Evolutionary conservation across 106 monocot genomes (phyloP), one percentile per base, ranked within the genome.

Genomic region (Ottelia alismoides): DNA sequence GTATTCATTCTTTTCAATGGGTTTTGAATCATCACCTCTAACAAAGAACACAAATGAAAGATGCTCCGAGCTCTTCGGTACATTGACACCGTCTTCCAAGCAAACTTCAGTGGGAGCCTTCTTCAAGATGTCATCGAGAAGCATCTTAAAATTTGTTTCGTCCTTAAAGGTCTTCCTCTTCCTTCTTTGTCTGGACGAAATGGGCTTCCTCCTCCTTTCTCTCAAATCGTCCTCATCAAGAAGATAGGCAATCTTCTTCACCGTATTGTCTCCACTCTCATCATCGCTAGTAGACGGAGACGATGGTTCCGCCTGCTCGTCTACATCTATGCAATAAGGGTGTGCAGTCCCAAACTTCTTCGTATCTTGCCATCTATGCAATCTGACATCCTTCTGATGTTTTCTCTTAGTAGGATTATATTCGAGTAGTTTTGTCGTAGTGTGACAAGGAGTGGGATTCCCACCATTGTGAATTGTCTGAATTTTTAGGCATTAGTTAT

Each of bases 21-120:
- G 68, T n/a, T 60, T 60, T 18, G 49, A 23, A 31, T 65, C 45
- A 19, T 65, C 65, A 68, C 60, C 68, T 43, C 40, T 52, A 53
- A 68, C 59, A 23, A 60, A 68, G 60, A 68, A 68, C 23, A 60
- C 27, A 12, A 58, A 68, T 0, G 68, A 60, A 2, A 52, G 32
- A 0, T 21, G 20, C 11, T 56, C 67, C 17, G 47, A 16, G 16
- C 27, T 7, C 19, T 31, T 20, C 31, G 14, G 12, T 40, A 2
- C 28, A 27, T 20, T 7, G 45, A 25, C 23, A 4, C 2, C 5
- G 11, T 5, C 26, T 20, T 46, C 21, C 14, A 22, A 4, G 50
- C 27, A 9, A 22, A 29, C 7, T 28, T n/a, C 3, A 23, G n/a
- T 16, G 2, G 47, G 31, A 21, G 45, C 43, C 14, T 47, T 30